Base-by-base conservation (phyloP, 352 stramenopile genomes). In the Pythium grandisporangium region DNA sequence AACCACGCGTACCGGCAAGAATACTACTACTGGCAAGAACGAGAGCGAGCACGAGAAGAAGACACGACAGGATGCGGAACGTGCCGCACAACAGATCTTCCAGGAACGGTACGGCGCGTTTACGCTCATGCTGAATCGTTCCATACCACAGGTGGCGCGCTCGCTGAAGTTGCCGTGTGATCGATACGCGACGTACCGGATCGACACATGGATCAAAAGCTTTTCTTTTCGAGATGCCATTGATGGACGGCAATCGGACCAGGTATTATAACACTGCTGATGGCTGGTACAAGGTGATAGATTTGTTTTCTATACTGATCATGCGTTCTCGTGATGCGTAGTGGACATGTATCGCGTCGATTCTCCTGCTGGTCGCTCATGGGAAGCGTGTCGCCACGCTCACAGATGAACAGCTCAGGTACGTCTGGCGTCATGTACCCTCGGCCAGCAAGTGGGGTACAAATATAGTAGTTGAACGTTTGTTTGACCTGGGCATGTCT, bases 311-410 rank as follows among this genome's bases (percentile, higher is more conserved):
- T 11, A 16, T 43, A 32, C 17, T 42, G 30, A 34, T n/a, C n/a
- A 16, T 10, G 34, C 10, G 34, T 42, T 5, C 43, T 19, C 34
- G 16, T 43, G n/a, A 27, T 22, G 5, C 27, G 11, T 29, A 89
- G 76, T 89, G 76, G 76, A 66, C 44, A 7, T 90, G 77, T 27
- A 51, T 87, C 5, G 66, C 71, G 5, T 57, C 61, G n/a, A 55
- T 90, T 34, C 37, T 90, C 27, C 49, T 93, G 38, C 52, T 90
- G 26, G 64, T 86, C 16, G 71, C 61, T 14, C 73, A 90, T 35
- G 38, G 58, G 8, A 68, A 81, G 5, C 68, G 66, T 14, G 54
- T 49, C 0, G 42, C 63, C 2, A 70, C 66, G 24, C 48, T 81
- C 8, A 32, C 45, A 10, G 51, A 66, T 30, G 70, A 58, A 3